These are phyloP conservation scores for Aspergillus fumigatiaffinis DNA, from an alignment of 2,329 filamentous ascomycete genomes.

Conservation along the genomic window DNA sequence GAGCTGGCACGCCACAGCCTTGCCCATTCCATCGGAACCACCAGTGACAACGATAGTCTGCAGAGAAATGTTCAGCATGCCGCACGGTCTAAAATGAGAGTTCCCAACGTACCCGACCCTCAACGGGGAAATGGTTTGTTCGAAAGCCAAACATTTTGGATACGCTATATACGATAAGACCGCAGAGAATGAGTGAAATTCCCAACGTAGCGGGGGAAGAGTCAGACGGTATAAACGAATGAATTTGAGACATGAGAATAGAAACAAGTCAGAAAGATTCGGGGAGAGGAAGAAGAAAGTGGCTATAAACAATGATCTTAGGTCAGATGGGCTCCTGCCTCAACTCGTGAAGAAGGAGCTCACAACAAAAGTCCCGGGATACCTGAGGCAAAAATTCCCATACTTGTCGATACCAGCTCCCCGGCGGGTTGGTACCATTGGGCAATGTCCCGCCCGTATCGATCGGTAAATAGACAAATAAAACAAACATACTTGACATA, in stretches of 20 bases:
- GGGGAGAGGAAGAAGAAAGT: slow-evolving; percentile 5
- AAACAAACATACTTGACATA: slow-evolving; percentile 18
- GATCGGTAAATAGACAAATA: neutral
- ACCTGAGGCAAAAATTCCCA: neutral
- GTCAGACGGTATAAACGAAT: slow-evolving; percentile 13
- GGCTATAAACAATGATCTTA: slow-evolving; percentile 5
- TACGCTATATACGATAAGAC: slow-evolving; percentile 30
- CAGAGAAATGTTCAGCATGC: neutral
- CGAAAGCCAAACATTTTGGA: slow-evolving; percentile 44
- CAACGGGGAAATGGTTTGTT: slow-evolving; percentile 72
- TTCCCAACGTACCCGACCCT: slow-evolving; percentile 64
- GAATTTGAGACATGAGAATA: slow-evolving; percentile 12
- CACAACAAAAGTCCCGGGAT: neutral
- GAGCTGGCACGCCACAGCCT: slow-evolving; percentile 68
- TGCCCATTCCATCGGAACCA: slow-evolving; percentile 88
- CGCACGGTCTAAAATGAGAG: neutral
- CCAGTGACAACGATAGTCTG: slow-evolving; percentile 88
- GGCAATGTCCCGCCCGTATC: no score
- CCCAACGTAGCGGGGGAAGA: slow-evolving; percentile 23
- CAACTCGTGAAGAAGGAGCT: neutral
- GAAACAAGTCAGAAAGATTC: slow-evolving; percentile 18
- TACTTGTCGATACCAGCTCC: neutral
- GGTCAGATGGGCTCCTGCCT: neutral
- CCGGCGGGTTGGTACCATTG: neutral
- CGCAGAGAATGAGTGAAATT: slow-evolving; percentile 30